phyloP scores from a whole-genome alignment of 139 green algal genomes.

The Micractinium sp. region DNA sequence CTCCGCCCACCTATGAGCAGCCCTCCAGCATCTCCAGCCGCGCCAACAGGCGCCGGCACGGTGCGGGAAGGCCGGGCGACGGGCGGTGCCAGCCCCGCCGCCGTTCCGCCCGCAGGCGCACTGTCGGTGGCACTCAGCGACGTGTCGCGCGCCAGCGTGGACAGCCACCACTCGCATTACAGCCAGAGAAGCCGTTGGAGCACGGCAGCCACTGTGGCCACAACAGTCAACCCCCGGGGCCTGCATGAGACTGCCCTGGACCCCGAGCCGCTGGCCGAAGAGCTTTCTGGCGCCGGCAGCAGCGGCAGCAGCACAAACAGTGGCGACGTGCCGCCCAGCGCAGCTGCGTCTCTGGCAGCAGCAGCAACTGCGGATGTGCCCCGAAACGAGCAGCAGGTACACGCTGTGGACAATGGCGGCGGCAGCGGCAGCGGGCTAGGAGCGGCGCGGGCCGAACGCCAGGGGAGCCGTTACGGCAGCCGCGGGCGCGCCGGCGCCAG shows the following conservation, averaged over 20 bases:
- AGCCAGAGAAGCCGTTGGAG: not conserved
- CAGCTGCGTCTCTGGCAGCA: not conserved
- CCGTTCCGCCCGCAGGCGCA: not conserved
- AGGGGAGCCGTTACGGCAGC: too few relatives aligned
- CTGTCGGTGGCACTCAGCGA: not conserved
- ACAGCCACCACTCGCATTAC: slow-evolving; percentile 19
- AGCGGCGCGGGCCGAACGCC: not conserved
- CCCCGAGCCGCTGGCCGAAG: not conserved
- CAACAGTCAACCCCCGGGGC: not conserved
- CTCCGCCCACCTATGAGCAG: not conserved
- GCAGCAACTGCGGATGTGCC: not conserved
- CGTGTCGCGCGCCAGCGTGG: not conserved
- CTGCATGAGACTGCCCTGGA: not conserved
- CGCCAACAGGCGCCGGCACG: not conserved
- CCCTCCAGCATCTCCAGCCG: not conserved
- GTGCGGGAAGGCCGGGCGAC: not conserved
- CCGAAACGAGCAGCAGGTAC: not conserved
- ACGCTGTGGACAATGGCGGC: not conserved
- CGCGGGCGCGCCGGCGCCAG: too few relatives aligned
- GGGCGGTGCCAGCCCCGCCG: not conserved
- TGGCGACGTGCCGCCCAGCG: too few relatives aligned
- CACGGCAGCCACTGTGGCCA: not conserved
- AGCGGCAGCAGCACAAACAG: not conserved
- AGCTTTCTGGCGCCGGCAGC: not conserved
- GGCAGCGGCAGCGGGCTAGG: not conserved